Conservation (phyloP, 108 stramenopile species). For the Parmales sp. region DNA sequence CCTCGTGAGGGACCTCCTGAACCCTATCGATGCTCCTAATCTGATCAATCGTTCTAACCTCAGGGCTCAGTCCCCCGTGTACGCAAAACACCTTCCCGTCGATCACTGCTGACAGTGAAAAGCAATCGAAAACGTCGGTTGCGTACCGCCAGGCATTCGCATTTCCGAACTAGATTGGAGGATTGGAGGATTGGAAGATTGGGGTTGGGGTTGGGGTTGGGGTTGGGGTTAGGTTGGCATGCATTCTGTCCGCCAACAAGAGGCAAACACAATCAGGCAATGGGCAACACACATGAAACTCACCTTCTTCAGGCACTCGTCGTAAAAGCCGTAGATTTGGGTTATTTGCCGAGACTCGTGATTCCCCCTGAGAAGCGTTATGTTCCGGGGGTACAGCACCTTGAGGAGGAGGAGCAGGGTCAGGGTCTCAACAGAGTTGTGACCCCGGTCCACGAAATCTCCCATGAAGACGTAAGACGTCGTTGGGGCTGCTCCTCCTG, state of each 20-base stretch:
- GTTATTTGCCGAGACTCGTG: conserved; percentile 89
- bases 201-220: background rate
- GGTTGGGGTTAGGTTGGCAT: background rate
- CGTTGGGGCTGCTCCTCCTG: conserved; percentile 66
- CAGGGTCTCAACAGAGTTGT: conserved; percentile 85
- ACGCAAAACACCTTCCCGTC: conserved; percentile 75
- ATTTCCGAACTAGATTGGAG: conserved; percentile 70
- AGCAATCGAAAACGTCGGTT: conserved; percentile 65
- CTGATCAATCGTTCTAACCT: conserved; percentile 74
- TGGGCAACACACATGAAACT: background rate
- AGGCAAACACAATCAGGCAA: background rate
- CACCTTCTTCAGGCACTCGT: conserved; percentile 38
- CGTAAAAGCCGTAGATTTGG: conserved; percentile 89
- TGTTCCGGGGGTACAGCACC: conserved; percentile 68
- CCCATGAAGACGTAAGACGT: conserved; percentile 86
- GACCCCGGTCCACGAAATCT: conserved; percentile 87
- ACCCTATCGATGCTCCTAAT: conserved; percentile 70
- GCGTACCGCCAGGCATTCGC: conserved; percentile 71
- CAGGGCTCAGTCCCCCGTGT: conserved; percentile 79
- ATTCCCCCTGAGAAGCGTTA: conserved; percentile 82
- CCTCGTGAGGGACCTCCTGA: conserved; percentile 82
- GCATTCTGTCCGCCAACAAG: no score
- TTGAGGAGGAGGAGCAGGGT: conserved; percentile 77
- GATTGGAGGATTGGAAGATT: conserved; percentile 27
- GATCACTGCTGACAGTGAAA: conserved; percentile 63